Base-by-base conservation (phyloP, 2,329 filamentous ascomycete species). In the Aspergillus sp. region DNA sequence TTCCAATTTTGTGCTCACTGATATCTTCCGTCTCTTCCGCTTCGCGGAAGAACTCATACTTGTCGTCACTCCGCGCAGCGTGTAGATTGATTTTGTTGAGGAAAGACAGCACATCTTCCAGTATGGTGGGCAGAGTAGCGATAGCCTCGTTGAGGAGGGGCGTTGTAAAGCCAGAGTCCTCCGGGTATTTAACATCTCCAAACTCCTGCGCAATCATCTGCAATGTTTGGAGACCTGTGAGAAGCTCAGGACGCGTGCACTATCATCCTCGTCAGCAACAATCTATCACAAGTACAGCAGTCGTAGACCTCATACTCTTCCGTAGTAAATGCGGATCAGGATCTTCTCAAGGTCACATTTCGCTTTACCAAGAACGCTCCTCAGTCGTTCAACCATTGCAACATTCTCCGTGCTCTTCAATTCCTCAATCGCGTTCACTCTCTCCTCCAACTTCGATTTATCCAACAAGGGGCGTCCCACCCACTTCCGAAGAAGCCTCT, bases 251-350 rank as follows among this genome's bases (percentile, higher is more conserved):
- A 0, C 94, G 86, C 1, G 89, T 88, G 70, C 92, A 97, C 75
- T 78, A 47, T 13, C 19, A 21, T 13, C 25, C 6, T 41, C 34
- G 10, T 45, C 46, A 19, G 71, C 54, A 69, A 64, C 44, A 40
- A 34, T 23, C 17, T 16, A 10, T 32, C 41, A 49, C 17, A 31
- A 34, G 17, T 11, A 16, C 10, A 19, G 16, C 19, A 40, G 41
- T 20, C 11, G 16, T 19, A n/a, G 14, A 4, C 23, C 7, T 13
- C 6, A 17, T 54, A 77, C 75, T 67, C 96, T 97, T 46, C 92
- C 91, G 72, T 99, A 99, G 76, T 97, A 99, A 54, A 99, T 96
- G 42, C 94, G 85, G 64, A 97, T 92, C 43, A 99, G 78, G 56
- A 89, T 94, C 61, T 94, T 91, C 72, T 99, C 94, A 5, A 99